Base-by-base conservation (phyloP, 2,329 filamentous ascomycete species). In the Endoconidiophora laricicola region DNA sequence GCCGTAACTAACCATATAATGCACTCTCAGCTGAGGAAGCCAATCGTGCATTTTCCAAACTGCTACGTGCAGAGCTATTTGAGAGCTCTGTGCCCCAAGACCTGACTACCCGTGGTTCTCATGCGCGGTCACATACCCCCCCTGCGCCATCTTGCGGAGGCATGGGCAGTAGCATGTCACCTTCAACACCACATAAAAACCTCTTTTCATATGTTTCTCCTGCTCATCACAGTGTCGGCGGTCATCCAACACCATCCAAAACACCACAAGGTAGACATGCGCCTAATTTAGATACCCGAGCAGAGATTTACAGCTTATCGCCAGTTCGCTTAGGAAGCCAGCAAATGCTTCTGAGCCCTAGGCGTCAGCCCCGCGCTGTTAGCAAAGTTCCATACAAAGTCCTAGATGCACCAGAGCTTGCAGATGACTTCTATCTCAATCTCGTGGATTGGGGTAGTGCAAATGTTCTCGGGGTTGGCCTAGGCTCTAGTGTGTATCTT, bases 301-400 rank as follows among this genome's bases (percentile, higher is more conserved):
- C 91, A 9, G 91, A 98, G 58, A 81, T 96, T 36, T 98, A 98
- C 68, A 96, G 87, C 61, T 65, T 96, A 37, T 96, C 91, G 0
- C 91, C 91, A 0, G 90, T 98, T 56, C 83, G 91, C 48, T 86
- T 88, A 58, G 85, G 84, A 50, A 95, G 87, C 58, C 91, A 96
- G 60, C 83, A 86, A 53, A 93, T 98, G 74, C 76, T 98, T 0
- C 73, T 96, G 12, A 94, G 85, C 49, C 88, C 90, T 2, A 76
- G 88, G 55, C 86, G 91, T 58, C 86, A 91, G 55, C 86, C 90
- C 2, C 74, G 91, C 56, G 83, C 86, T 26, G 86, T 98, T 18
- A 90, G 86, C 64, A 96, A 96, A 63, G 90, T 96, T 0, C 91
- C 91, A 0, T 98, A 93, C 66, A 98, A 98, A 65, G 91, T 98